phyloP scores from a whole-genome alignment of 306 rosid genomes.

The Carpinus fangiana region DNA sequence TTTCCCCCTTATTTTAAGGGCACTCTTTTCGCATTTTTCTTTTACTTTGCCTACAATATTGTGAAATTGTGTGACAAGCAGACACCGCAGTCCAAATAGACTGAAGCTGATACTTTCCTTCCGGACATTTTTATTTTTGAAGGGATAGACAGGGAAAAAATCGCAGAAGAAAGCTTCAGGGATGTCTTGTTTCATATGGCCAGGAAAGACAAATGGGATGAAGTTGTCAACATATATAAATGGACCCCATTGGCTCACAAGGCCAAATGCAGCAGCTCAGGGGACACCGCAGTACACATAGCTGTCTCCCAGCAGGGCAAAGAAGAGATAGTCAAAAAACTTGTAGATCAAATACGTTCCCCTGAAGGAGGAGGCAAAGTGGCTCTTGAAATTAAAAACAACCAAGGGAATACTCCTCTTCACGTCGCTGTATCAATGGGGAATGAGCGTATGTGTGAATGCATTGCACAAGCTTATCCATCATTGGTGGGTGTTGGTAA shows the following conservation, averaged over 20 bases:
- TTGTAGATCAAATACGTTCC: neutral
- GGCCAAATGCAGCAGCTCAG: conserved; percentile 35
- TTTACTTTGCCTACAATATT: no score
- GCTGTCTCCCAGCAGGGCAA: conserved; percentile 43
- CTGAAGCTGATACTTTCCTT: no score
- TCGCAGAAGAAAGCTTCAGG: no score
- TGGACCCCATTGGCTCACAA: conserved; percentile 6
- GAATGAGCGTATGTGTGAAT: conserved; percentile 26
- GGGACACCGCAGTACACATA: conserved; percentile 52
- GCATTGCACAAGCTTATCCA: neutral
- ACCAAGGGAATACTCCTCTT: conserved; percentile 31
- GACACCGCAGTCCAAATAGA: no score
- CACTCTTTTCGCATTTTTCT: no score
- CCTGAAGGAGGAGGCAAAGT: neutral
- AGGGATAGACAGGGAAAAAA: no score
- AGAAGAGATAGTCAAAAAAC: conserved; percentile 16
- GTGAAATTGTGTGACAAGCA: no score
- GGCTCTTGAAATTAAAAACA: conserved; percentile 16
- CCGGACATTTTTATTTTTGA: no score
- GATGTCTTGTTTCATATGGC: no score
- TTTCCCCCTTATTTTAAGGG: no score
- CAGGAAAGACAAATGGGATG: no score
- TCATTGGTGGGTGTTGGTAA: conserved; percentile 26
- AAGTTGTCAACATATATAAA: no score
- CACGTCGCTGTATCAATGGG: conserved; percentile 7